Conservation (phyloP, 495 filamentous ascomycete species). For the Neurospora hispaniola region DNA sequence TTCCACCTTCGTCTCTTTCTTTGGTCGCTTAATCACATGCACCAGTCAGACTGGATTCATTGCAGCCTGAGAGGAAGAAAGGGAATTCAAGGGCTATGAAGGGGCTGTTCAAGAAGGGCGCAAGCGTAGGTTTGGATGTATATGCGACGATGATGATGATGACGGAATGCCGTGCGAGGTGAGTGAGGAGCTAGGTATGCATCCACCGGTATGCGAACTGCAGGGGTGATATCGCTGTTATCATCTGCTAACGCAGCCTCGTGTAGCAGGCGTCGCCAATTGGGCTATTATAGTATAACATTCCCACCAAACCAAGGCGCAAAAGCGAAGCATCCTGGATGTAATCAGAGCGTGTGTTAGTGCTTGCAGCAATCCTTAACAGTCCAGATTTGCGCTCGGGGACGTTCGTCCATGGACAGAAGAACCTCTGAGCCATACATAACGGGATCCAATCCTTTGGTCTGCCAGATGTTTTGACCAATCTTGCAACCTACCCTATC, state of each 20-base stretch:
- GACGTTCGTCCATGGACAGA: not conserved
- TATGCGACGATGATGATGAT: not conserved
- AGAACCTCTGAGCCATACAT: not conserved
- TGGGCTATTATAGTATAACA: not conserved
- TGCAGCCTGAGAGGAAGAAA: not conserved
- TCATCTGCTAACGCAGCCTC: not conserved
- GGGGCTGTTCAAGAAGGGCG: not conserved
- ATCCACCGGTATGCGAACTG: not conserved
- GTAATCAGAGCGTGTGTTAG: not conserved
- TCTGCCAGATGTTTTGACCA: not conserved
- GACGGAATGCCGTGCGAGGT: not conserved
- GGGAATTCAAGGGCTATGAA: not conserved
- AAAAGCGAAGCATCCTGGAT: not conserved
- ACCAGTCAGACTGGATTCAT: not conserved
- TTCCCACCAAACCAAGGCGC: not conserved
- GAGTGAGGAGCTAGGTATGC: not conserved
- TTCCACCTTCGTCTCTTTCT: not conserved
- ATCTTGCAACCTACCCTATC: not conserved
- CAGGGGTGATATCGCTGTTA: not conserved
- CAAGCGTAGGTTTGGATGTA: not conserved
- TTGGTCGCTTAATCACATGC: not conserved
- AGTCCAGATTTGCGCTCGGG: not conserved
- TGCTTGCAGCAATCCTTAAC: not conserved
- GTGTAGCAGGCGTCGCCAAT: not conserved
- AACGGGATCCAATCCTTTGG: not conserved